These are phyloP conservation scores for Aspergillus pseudotamarii DNA, from an alignment of 2,329 filamentous ascomycete species.

Conservation along the genomic window DNA sequence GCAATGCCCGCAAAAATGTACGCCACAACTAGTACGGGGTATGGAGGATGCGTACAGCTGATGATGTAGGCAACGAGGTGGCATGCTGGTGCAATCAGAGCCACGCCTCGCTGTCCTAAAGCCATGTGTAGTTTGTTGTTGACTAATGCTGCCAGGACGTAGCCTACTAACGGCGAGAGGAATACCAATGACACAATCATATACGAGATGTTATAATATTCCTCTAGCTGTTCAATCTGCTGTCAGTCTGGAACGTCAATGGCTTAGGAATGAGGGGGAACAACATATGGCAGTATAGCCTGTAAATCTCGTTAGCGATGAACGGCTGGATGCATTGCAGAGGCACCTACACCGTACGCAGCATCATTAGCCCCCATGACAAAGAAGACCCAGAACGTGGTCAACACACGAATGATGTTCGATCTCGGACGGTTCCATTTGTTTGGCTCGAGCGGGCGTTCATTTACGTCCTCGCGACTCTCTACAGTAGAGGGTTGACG, in stretches of 20 bases:
- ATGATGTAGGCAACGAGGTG: neutral
- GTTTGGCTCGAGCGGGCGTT: neutral
- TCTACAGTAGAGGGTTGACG: neutral
- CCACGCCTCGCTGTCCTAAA: neutral
- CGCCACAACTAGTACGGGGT: neutral
- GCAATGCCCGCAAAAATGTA: neutral
- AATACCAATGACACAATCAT: neutral
- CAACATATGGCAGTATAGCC: neutral
- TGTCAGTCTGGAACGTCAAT: neutral
- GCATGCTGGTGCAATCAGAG: neutral
- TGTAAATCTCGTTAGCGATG: neutral
- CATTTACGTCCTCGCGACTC: neutral
- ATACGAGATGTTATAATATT: neutral
- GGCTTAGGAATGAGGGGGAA: neutral
- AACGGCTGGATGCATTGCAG: neutral
- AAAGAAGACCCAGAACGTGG: constrained; percentile 61
- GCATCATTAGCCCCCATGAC: constrained; percentile 63
- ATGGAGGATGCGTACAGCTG: neutral
- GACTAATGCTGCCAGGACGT: neutral
- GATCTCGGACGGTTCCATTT: constrained; percentile 54
- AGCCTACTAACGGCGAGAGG: neutral
- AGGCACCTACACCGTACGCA: constrained; percentile 56
- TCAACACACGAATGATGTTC: constrained; percentile 53
- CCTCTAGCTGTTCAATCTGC: neutral
- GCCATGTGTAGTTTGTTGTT: neutral